Base-by-base conservation (phyloP, 257 asterid species). In the Solanum gandarillasii region DNA sequence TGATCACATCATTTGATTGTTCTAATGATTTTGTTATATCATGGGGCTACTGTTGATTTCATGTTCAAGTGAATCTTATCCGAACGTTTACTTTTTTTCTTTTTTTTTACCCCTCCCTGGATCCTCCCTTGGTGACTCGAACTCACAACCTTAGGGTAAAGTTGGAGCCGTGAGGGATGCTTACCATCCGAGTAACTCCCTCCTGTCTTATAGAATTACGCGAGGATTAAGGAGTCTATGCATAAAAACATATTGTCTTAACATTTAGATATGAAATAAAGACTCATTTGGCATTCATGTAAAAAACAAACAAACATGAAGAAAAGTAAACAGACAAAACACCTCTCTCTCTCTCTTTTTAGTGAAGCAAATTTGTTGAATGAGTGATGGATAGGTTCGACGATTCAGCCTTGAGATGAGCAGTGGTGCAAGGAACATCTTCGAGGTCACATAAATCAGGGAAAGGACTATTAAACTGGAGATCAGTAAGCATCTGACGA, bases 351-450 rank as follows among this genome's bases (percentile, higher is more conserved):
- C 62, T 67, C 83, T 60, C 43, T 27, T 3, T 46, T 92, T 87
- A 94, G 86, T 90, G 91, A 85, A 95, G 93, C 89, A 91, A 89
- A 90, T 90, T 91, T 68, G 90, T 36, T 67, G 91, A 89, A 86
- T 91, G 87, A 68, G 88, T 87, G 36, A 89, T 88, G 71, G 92
- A 90, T 36, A 92, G 93, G 87, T 89, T 90, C 5, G 96, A 94
- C 14, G 94, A 91, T 72, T 94, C 94, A 60, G 93, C 92, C 87
- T 90, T 87, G 71, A 91, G 92, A 90, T 94, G 90, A 72, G 95
- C 95, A n/a, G 94, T 91, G 92, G 91, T 92, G 91, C 97, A 94
- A 11, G 96, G 90, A 88, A 93, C 38, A 20, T 95, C 96, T 14
- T 93, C 96, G 20, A 95, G 91, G 29, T 94, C 94, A 52, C 89